Percentiles rank a stretch among this genome's conserved stretches.
Evolutionary conservation across 257 asterid genomes (phyloP).

Genomic region (Solanum virginianum): DNA sequence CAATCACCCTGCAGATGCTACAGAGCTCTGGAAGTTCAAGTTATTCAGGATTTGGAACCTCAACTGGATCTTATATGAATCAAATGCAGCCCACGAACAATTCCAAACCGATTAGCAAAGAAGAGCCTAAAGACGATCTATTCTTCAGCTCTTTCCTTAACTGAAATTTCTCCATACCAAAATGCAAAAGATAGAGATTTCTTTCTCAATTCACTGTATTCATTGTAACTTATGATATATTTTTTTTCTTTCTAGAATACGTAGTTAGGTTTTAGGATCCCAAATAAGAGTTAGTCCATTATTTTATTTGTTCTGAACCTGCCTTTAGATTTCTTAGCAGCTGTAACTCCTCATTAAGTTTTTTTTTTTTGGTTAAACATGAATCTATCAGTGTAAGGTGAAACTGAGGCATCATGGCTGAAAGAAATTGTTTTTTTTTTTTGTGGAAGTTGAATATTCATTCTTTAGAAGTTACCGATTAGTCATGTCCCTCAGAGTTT

Average conservation of each 20-base stretch:
- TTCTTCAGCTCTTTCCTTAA: constrained; percentile 52
- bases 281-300: not conserved
- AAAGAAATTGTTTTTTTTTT: not conserved
- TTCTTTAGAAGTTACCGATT: not conserved
- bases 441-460: not conserved
- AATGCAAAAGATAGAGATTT: not conserved
- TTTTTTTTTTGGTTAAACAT: not conserved
- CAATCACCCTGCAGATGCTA: constrained; percentile 68
- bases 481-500: not conserved
- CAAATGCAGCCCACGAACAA: constrained; percentile 32
- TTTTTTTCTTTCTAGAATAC: not conserved
- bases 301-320: constrained; percentile 10
- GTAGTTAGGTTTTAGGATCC: constrained; percentile 9
- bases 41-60: constrained; percentile 37
- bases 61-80: constrained; percentile 20
- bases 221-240: not conserved
- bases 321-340: not conserved
- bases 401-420: not conserved
- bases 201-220: not conserved
- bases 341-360: not conserved
- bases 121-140: constrained; percentile 72
- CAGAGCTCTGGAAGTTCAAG: constrained; percentile 30
- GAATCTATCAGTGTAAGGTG: not conserved
- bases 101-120: constrained; percentile 34
- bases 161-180: constrained; percentile 15